Evolutionary conservation across 495 filamentous ascomycete species (phyloP).

Genomic region (Mytilinidion resinicola): DNA sequence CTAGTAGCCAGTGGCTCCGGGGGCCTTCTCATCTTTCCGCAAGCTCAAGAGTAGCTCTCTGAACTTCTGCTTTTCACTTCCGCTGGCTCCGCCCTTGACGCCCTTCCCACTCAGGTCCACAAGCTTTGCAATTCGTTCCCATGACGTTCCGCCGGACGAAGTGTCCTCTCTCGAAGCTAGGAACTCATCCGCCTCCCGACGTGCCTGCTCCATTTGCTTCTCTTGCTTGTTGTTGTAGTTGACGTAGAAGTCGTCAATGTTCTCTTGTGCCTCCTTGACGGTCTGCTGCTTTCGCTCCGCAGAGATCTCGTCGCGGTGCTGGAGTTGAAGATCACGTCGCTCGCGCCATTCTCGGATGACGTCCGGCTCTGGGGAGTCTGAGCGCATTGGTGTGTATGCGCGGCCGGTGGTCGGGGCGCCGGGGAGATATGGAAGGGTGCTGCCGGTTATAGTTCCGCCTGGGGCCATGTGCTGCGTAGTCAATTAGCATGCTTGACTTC

Average conservation of each 20-base stretch:
- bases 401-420: constrained; percentile 46
- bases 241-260: constrained; percentile 98
- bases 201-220: constrained; percentile 76
- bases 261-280: constrained; percentile 73
- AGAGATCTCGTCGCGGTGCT: constrained; percentile 71
- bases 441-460: constrained; percentile 81
- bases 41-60: constrained; percentile 83
- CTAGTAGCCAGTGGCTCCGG: constrained; percentile 65
- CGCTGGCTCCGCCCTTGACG: constrained; percentile 70
- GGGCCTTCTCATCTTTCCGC: constrained; percentile 90
- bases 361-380: constrained; percentile 76
- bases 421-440: constrained; percentile 63
- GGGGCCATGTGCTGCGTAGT: constrained; percentile 64
- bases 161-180: constrained; percentile 83
- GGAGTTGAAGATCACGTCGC: constrained; percentile 68
- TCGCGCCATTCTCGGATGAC: constrained; percentile 89
- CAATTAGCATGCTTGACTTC: constrained; percentile 2
- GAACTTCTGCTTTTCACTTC: constrained; percentile 91
- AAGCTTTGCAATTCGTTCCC: constrained; percentile 95
- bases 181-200: constrained; percentile 91
- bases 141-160: constrained; percentile 87
- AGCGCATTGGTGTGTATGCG: constrained; percentile 33
- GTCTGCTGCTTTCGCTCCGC: constrained; percentile 72
- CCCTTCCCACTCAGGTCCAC: constrained; percentile 96
- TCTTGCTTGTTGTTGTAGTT: constrained; percentile 98